A percentile compares a stretch with the other conserved stretches of the same genome.
Evolutionary conservation across 768 basidiomycete genomes (phyloP).

Genomic region (Podaxis sp.): DNA sequence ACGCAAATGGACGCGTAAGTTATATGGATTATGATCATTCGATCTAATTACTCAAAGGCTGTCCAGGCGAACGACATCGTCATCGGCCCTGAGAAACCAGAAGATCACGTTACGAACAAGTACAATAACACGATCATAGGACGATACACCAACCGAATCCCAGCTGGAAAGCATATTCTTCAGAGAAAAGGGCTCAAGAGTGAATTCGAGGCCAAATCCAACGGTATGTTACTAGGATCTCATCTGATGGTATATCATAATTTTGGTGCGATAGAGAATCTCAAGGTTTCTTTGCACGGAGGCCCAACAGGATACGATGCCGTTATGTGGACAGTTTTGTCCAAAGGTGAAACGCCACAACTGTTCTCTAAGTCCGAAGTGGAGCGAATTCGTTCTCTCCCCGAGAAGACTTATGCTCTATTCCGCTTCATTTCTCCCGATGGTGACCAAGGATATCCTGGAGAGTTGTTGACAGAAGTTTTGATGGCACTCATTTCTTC

Average conservation of each 20-base stretch:
- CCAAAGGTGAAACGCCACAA: slow-evolving; percentile 34
- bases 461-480: slow-evolving; percentile 58
- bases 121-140: slow-evolving; percentile 77
- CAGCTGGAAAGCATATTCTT: slow-evolving; percentile 53
- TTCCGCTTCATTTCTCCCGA: slow-evolving; percentile 60
- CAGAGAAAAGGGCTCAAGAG: slow-evolving; percentile 53
- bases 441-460: slow-evolving; percentile 73
- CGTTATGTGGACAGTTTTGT: slow-evolving; percentile 49
- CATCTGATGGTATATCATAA: not conserved
- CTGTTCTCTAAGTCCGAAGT: slow-evolving; percentile 64
- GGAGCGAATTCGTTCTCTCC: slow-evolving; percentile 35
- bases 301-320: slow-evolving; percentile 68
- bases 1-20: slow-evolving; percentile 61
- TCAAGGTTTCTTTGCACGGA: slow-evolving; percentile 68
- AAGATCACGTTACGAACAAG: slow-evolving; percentile 57
- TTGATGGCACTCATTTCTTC: slow-evolving; percentile 49
- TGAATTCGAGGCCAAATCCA: slow-evolving; percentile 43
- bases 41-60: slow-evolving; percentile 9
- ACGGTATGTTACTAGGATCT: slow-evolving; percentile 29
- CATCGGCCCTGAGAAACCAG: slow-evolving; percentile 66
- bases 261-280: slow-evolving; percentile 35
- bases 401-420: slow-evolving; percentile 40
- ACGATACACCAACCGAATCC: slow-evolving; percentile 71
- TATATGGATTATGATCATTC: not conserved
- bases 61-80: slow-evolving; percentile 73